Evolutionary conservation across 1,139 yeast genomes (phyloP), one percentile per base, ranked within the genome.

Genomic region (Petasospora rhodanensis): DNA sequence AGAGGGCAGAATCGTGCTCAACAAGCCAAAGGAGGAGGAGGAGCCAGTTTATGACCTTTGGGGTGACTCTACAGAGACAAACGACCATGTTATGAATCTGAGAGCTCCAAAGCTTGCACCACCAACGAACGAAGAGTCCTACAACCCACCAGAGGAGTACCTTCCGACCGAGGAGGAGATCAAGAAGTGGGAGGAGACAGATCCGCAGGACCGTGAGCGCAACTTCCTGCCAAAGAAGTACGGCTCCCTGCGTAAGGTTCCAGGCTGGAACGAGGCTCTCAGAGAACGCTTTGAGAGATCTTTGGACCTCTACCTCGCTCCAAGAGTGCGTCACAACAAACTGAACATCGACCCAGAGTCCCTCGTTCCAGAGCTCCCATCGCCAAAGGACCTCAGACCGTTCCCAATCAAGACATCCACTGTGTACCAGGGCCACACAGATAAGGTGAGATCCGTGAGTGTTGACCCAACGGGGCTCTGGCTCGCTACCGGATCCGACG

Each of bases 401-500:
- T 91, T 93, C 78, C 99, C 99, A 28, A 85, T 87, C 55, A 77
- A 79, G 56, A 79, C 93, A 49, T 82, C 96, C 4, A 87, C 95
- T 4, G 61, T 78, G 3, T 91, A 76, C 59, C 70, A 70, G 43
- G 98, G 98, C 20, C 98, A 91, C 56, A 63, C 66, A 26, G 95
- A 82, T 31, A 80, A 80, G 51, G 79, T 93, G 33, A 79, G 98
- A 59, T 69, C 93, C 3, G 58, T 91, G 26, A 76, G 91, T 10
- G 73, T 89, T 32, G 95, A 91, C 56, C 95, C 96, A 33, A 71
- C 79, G 32, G 99, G 98, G 7, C 69, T 83, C 50, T 91, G 95
- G 91, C 67, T 91, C 43, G 98, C 98, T 15, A 91, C 98, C 8
- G 98, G 97, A 36, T 84, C 96, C 17, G 98, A 91, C 56, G 99